Percentiles rank a stretch among this genome's conserved stretches.
phyloP scores from a whole-genome alignment of 305 asterid species.

The Euphrasia arctica region DNA sequence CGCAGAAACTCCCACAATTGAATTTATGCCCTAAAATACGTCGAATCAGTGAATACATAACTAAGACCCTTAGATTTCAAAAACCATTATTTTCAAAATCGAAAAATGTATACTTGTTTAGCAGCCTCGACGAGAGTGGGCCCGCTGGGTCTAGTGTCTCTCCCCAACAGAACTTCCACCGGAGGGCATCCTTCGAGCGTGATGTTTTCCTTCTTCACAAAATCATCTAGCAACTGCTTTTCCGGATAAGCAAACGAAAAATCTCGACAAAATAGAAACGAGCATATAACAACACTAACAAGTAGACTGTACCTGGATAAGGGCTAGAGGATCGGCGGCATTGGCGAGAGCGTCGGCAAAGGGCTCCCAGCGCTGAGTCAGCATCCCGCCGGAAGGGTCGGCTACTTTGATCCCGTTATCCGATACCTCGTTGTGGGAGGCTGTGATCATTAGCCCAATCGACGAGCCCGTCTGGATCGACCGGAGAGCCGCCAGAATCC shows the following conservation, averaged over 20 bases:
- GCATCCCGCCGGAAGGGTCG: slow-evolving; percentile 88
- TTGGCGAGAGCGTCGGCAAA: slow-evolving; percentile 76
- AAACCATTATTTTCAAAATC: background rate
- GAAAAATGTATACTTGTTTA: slow-evolving; percentile 54
- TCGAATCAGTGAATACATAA: slow-evolving; percentile 16
- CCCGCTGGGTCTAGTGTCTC: slow-evolving; percentile 96
- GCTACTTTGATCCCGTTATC: slow-evolving; percentile 92
- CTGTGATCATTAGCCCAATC: slow-evolving; percentile 88
- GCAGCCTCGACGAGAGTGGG: slow-evolving; percentile 66
- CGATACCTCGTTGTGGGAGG: slow-evolving; percentile 75
- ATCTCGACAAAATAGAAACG: background rate
- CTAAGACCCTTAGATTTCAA: slow-evolving; percentile 8
- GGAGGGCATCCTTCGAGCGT: slow-evolving; percentile 45
- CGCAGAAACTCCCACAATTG: slow-evolving; percentile 56
- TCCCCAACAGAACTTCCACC: slow-evolving; percentile 63
- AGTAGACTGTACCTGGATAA: slow-evolving; percentile 48
- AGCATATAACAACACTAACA: background rate
- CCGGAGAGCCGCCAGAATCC: slow-evolving; percentile 82
- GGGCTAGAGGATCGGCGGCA: slow-evolving; percentile 55
- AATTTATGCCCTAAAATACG: slow-evolving; percentile 54
- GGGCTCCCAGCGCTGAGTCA: slow-evolving; percentile 92
- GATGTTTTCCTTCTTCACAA: slow-evolving; percentile 56
- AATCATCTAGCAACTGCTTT: slow-evolving; percentile 60
- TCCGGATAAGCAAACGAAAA: background rate
- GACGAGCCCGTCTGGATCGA: slow-evolving; percentile 62